Conservation (phyloP, 495 filamentous ascomycete species). For the Daldinia concentrica region DNA sequence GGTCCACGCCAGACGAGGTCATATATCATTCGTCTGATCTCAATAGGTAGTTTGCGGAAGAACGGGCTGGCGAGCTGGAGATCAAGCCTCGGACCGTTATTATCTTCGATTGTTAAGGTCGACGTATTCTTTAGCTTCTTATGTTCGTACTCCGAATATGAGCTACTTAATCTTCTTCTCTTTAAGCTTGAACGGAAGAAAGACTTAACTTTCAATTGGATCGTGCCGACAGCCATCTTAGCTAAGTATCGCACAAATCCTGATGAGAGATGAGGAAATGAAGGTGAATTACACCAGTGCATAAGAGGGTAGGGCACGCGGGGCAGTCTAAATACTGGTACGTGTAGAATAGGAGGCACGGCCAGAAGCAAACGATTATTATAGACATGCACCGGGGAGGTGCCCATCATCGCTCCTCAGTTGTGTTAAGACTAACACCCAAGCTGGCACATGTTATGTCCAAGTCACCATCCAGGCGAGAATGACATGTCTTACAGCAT, state of each 20-base stretch:
- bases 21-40: slow-evolving; percentile 50
- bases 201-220: slow-evolving; percentile 37
- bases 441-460: slow-evolving; percentile 27
- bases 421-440: slow-evolving; percentile 1
- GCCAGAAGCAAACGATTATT: background rate
- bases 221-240: slow-evolving; percentile 36
- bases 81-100: slow-evolving; percentile 5
- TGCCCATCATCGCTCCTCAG: background rate
- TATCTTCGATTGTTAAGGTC: background rate
- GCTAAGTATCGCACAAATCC: background rate
- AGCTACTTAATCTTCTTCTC: slow-evolving; percentile 33
- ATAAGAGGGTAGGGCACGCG: background rate
- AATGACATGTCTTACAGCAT: slow-evolving; percentile 38
- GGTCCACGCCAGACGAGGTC: slow-evolving; percentile 37
- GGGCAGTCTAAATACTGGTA: slow-evolving; percentile 17
- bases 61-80: slow-evolving; percentile 35
- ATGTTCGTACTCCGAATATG: slow-evolving; percentile 14
- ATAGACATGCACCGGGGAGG: slow-evolving; percentile 2
- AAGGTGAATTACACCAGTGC: background rate
- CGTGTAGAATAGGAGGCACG: background rate
- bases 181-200: slow-evolving; percentile 36
- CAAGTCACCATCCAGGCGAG: slow-evolving; percentile 22
- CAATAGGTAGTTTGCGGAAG: slow-evolving; percentile 44
- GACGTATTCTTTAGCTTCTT: slow-evolving; percentile 19
- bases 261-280: background rate